These are phyloP conservation scores for Senna siamea DNA, from an alignment of 306 rosid species.

Conservation along the genomic window DNA sequence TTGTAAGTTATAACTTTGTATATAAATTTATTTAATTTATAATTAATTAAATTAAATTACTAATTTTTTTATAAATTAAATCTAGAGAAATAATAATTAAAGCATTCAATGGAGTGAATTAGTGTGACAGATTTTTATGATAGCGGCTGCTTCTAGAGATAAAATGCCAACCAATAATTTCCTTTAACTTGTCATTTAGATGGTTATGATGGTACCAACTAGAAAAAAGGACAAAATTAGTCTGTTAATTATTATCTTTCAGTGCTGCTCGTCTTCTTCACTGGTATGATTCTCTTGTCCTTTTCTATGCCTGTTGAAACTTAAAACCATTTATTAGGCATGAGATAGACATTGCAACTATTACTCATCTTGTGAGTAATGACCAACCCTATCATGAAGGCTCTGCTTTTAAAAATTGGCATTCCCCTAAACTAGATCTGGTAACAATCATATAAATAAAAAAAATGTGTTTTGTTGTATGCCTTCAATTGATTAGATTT, in stretches of 20 bases:
- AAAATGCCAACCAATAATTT: constrained; percentile 5
- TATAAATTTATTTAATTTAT: too few species aligned
- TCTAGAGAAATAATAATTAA: constrained; percentile 5
- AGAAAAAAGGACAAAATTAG: neutral
- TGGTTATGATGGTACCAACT: neutral
- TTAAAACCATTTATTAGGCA: constrained; percentile 25
- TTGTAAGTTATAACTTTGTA: too few species aligned
- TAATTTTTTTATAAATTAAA: too few species aligned
- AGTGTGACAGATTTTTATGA: constrained; percentile 9
- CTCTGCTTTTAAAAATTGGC: neutral
- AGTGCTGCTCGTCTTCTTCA: neutral
- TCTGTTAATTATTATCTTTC: constrained; percentile 20
- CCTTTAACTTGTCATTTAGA: neutral
- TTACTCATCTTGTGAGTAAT: neutral
- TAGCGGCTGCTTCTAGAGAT: neutral
- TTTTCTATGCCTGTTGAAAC: neutral
- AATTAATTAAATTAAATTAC: too few species aligned
- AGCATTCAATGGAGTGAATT: neutral
- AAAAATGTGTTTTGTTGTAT: too few species aligned
- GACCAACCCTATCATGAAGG: constrained; percentile 9
- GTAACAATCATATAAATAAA: too few species aligned
- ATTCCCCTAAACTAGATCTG: too few species aligned
- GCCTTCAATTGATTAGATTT: constrained; percentile 8
- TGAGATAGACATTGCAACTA: neutral
- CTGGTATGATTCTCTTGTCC: neutral